Evolutionary conservation across 768 basidiomycete species (phyloP).

Genomic region (Rhodocollybia butyracea): DNA sequence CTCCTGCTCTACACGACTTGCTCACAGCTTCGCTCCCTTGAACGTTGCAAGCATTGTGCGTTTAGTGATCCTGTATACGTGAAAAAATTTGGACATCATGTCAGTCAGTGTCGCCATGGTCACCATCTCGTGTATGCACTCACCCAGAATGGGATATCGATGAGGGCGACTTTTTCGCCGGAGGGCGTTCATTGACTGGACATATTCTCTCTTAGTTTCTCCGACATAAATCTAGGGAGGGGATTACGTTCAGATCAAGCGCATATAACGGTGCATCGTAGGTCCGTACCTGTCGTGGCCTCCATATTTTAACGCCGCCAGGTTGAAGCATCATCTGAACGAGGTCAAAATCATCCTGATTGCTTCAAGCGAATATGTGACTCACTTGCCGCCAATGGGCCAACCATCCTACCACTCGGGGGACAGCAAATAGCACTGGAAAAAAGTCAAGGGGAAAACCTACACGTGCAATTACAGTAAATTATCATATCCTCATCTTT

Average conservation of each 20-base stretch:
- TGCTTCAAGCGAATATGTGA: not conserved
- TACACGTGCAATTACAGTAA: constrained; percentile 22
- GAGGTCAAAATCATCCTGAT: constrained; percentile 4
- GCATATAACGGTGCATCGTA: not conserved
- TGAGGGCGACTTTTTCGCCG: constrained; percentile 61
- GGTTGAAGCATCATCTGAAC: constrained; percentile 85
- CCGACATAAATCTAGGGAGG: constrained; percentile 72
- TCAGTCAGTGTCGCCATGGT: constrained; percentile 32
- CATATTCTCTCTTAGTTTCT: constrained; percentile 68
- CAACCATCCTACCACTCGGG: constrained; percentile 90
- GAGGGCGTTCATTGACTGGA: constrained; percentile 58
- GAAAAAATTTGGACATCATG: constrained; percentile 2
- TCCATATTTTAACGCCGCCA: constrained; percentile 92
- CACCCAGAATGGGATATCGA: constrained; percentile 73
- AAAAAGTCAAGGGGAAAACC: constrained; percentile 94
- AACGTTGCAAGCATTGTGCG: constrained; percentile 62
- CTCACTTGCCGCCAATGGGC: constrained; percentile 86
- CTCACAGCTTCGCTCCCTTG: constrained; percentile 51
- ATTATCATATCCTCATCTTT: not conserved
- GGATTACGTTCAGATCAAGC: not conserved
- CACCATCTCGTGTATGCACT: constrained; percentile 31
- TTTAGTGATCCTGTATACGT: constrained; percentile 53
- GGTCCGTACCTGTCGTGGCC: constrained; percentile 67
- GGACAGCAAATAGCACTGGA: constrained; percentile 90
- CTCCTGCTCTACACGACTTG: not conserved